Evolutionary conservation across 2,329 filamentous ascomycete species (phyloP).

Genomic region (Colletotrichum sp.): DNA sequence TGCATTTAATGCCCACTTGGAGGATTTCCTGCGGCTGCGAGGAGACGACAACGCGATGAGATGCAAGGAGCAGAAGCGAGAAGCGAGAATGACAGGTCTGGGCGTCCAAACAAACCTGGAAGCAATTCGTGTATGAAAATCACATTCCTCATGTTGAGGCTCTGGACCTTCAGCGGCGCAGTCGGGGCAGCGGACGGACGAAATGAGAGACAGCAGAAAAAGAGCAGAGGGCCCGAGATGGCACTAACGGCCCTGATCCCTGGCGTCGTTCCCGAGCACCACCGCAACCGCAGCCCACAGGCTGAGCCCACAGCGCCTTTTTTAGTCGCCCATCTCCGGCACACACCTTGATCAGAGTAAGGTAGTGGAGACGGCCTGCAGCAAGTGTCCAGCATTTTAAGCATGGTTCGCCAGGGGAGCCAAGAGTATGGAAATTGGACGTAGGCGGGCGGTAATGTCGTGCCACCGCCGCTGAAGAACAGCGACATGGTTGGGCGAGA

Average conservation of each 20-base stretch:
- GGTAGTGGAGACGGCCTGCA: not conserved
- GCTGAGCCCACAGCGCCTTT: not conserved
- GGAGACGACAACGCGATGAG: not conserved
- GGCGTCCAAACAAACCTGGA: constrained; percentile 4
- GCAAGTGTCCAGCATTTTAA: not conserved
- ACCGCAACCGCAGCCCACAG: not conserved
- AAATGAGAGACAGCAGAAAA: not conserved
- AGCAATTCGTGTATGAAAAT: not conserved
- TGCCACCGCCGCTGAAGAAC: constrained; percentile 1
- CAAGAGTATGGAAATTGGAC: constrained; percentile 16
- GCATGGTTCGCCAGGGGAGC: not conserved
- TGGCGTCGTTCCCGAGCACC: constrained; percentile 2
- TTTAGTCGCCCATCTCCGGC: constrained; percentile 4
- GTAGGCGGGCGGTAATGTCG: not conserved
- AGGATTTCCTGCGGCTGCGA: not conserved
- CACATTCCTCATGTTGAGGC: not conserved
- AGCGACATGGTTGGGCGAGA: not conserved
- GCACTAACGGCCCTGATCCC: not conserved
- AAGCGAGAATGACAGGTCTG: constrained; percentile 6
- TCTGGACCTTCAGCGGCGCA: not conserved
- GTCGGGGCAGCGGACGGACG: not conserved
- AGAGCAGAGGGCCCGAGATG: not conserved
- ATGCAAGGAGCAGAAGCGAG: not conserved
- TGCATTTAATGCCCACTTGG: not conserved
- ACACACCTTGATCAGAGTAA: constrained; percentile 7